Evolutionary conservation across 1,284 basidiomycete genomes (phyloP).

Genomic region (Amylostereum areolatum): DNA sequence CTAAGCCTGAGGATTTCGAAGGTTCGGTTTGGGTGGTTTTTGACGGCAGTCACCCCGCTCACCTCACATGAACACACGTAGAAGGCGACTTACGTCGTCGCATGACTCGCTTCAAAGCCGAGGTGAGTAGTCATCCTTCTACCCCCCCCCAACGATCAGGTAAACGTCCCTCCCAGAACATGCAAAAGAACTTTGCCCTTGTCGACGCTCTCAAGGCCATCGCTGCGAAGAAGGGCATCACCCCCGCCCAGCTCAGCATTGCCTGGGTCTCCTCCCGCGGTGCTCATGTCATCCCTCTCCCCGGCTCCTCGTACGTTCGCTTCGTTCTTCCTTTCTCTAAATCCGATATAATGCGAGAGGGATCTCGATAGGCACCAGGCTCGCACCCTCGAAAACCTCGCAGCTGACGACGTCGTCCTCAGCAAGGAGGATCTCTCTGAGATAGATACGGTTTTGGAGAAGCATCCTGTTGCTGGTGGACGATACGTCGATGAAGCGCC

Average conservation of each 20-base stretch:
- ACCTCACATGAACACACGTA: neutral
- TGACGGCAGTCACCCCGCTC: neutral
- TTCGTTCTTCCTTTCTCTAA: too few species aligned
- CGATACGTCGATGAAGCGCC: neutral
- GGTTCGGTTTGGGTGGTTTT: slow-evolving; percentile 10
- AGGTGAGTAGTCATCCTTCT: slow-evolving; percentile 14
- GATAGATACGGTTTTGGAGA: neutral
- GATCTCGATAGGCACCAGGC: too few species aligned
- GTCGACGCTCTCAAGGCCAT: slow-evolving; percentile 41
- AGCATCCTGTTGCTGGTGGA: neutral
- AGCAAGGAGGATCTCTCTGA: neutral
- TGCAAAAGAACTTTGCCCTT: slow-evolving; percentile 51
- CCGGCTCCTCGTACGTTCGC: slow-evolving; percentile 42
- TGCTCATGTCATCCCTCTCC: slow-evolving; percentile 45
- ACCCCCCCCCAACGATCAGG: neutral
- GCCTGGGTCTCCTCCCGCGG: slow-evolving; percentile 53
- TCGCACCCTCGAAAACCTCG: neutral
- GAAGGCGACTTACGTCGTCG: slow-evolving; percentile 29
- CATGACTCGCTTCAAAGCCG: slow-evolving; percentile 28
- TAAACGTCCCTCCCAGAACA: slow-evolving; percentile 23
- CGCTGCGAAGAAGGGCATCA: slow-evolving; percentile 43
- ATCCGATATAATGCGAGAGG: too few species aligned
- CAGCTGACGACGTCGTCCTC: neutral
- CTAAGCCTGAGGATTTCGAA: slow-evolving; percentile 32
- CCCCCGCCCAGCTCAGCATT: slow-evolving; percentile 52